Evolutionary conservation across 2,329 filamentous ascomycete species (phyloP).

Genomic region (Remersonia thermophila): DNA sequence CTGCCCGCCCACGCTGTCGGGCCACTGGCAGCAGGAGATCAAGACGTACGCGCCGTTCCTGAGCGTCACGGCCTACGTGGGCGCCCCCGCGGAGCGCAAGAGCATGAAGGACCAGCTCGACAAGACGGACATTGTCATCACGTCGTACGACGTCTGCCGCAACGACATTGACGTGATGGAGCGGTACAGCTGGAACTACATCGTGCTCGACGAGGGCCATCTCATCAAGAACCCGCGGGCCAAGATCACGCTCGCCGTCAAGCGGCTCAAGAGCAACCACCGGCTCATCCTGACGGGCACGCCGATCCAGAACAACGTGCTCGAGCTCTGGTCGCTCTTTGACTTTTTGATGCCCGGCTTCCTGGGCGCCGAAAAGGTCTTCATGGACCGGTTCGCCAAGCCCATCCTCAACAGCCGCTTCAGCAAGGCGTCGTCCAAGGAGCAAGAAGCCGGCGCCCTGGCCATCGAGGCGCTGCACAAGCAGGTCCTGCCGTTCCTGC

Average conservation of each 20-base stretch:
- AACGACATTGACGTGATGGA: slow-evolving; percentile 83
- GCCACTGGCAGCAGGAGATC: slow-evolving; percentile 98
- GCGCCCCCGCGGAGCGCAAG: slow-evolving; percentile 68
- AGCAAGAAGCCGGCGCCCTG: slow-evolving; percentile 90
- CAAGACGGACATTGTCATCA: slow-evolving; percentile 84
- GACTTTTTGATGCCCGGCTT: slow-evolving; percentile 99
- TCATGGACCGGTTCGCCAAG: slow-evolving; percentile 87
- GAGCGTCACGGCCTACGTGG: slow-evolving; percentile 79
- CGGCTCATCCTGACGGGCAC: slow-evolving; percentile 92
- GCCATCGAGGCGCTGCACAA: slow-evolving; percentile 98
- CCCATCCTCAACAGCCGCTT: slow-evolving; percentile 90
- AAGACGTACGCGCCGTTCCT: slow-evolving; percentile 93
- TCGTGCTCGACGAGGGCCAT: slow-evolving; percentile 93
- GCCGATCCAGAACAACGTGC: slow-evolving; percentile 93
- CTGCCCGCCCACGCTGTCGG: slow-evolving; percentile 88
- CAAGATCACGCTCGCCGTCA: slow-evolving; percentile 88
- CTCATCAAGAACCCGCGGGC: slow-evolving; percentile 98
- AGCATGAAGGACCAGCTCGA: slow-evolving; percentile 57
- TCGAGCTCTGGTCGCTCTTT: slow-evolving; percentile 95
- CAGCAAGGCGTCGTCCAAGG: slow-evolving; percentile 94
- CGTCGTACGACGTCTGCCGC: slow-evolving; percentile 93
- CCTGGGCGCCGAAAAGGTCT: slow-evolving; percentile 87
- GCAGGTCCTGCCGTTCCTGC: slow-evolving; percentile 89
- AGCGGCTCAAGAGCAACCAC: slow-evolving; percentile 81
- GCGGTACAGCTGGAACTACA: slow-evolving; percentile 89